A percentile compares a stretch with the other conserved stretches of the same genome.
These are phyloP conservation scores for Fusarium fujikuroi DNA, from an alignment of 2,329 filamentous ascomycete genomes.

Conservation along the genomic window DNA sequence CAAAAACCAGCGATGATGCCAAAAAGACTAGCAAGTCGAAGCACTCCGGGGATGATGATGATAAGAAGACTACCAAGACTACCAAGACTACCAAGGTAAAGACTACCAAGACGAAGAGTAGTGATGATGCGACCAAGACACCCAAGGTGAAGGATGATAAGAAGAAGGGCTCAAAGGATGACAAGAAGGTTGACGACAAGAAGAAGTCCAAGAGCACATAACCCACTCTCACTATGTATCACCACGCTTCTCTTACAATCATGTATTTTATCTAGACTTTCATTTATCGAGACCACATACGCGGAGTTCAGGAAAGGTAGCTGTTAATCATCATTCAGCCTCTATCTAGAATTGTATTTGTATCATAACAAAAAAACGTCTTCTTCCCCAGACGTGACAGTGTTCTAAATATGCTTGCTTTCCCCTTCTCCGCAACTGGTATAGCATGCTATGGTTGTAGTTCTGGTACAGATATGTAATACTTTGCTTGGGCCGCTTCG, in stretches of 20 bases:
- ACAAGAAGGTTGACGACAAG: neutral
- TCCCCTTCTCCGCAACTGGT: neutral
- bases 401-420: neutral
- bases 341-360: neutral
- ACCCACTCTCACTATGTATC: neutral
- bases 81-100: neutral
- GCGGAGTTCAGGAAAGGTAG: neutral
- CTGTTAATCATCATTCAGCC: neutral
- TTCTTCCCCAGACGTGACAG: neutral
- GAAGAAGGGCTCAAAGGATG: neutral
- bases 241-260: neutral
- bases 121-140: neutral
- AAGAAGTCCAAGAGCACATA: constrained; percentile 2
- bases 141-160: neutral
- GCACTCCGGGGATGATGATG: neutral
- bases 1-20: neutral
- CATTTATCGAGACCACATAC: neutral
- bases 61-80: neutral
- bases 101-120: neutral
- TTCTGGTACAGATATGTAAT: neutral
- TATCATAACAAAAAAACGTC: neutral
- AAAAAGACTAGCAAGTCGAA: neutral
- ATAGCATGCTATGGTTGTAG: neutral
- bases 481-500: neutral
- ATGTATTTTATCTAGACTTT: neutral